phyloP scores from a whole-genome alignment of 257 asterid genomes.

The Nicotiana attenuata region DNA sequence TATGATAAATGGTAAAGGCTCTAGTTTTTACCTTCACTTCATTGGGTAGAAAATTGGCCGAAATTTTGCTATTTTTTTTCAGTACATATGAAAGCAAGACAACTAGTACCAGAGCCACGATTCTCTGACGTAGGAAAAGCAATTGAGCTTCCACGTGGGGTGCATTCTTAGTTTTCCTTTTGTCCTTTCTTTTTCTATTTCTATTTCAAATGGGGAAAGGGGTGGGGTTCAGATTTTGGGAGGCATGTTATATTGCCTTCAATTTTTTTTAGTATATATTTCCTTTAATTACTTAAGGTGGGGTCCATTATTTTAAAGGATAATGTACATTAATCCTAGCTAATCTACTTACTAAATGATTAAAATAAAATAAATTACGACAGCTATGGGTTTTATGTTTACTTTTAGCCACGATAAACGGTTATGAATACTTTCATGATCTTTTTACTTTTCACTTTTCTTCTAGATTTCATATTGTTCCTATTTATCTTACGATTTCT shows the following conservation, averaged over 20 bases:
- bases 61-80: background rate
- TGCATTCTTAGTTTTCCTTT: background rate
- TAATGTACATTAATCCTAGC: background rate
- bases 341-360: too few relatives aligned
- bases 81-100: background rate
- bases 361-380: background rate
- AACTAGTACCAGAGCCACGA: constrained; percentile 7
- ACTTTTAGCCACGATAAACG: background rate
- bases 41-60: background rate
- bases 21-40: background rate
- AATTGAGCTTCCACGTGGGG: background rate
- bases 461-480: too few relatives aligned
- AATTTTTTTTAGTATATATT: background rate
- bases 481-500: too few relatives aligned
- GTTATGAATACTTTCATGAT: background rate
- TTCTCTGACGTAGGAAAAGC: constrained; percentile 16
- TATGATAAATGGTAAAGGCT: background rate
- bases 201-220: background rate
- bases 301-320: background rate
- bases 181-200: background rate
- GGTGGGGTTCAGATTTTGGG: background rate
- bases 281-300: background rate
- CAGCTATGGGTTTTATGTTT: background rate
- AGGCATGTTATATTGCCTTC: background rate
- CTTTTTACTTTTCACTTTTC: background rate